Conservation (phyloP, 2,329 filamentous ascomycete genomes). For the Neofusicoccum cordaticola region DNA sequence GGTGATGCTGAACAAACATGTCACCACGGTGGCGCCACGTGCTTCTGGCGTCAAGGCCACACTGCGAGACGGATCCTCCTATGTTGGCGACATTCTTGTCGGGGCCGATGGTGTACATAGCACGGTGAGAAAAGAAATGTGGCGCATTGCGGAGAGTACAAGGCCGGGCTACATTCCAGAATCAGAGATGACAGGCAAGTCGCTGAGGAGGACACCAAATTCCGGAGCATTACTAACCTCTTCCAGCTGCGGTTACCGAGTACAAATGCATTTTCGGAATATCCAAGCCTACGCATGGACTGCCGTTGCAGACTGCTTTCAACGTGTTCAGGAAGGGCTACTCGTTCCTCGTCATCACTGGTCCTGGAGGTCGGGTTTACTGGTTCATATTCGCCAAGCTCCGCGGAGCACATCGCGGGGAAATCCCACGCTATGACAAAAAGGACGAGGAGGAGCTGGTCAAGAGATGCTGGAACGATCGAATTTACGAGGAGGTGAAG, state of each 20-base stretch:
- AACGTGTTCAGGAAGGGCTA: neutral
- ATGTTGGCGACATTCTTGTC: constrained; percentile 9
- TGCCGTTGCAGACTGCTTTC: neutral
- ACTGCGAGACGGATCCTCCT: neutral
- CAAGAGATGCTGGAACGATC: constrained; percentile 24
- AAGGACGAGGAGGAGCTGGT: constrained; percentile 31
- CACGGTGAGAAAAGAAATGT: constrained; percentile 9
- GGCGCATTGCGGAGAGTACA: constrained; percentile 18
- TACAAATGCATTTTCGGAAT: neutral
- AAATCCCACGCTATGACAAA: constrained; percentile 30
- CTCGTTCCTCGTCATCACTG: constrained; percentile 22
- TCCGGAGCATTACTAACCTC: neutral
- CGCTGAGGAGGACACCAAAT: neutral
- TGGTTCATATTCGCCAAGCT: constrained; percentile 27
- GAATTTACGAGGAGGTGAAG: constrained; percentile 26
- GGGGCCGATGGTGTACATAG: constrained; percentile 17
- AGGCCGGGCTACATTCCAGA: constrained; percentile 3
- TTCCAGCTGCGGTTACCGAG: neutral
- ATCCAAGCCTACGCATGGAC: neutral
- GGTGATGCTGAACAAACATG: neutral
- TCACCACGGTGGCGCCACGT: constrained; percentile 2
- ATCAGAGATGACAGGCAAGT: neutral
- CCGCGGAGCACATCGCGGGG: constrained; percentile 23
- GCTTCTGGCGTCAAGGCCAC: neutral
- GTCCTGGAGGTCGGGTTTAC: constrained; percentile 23